phyloP scores from a whole-genome alignment of 2,329 filamentous ascomycete genomes.

The Shiraia bambusicola region DNA sequence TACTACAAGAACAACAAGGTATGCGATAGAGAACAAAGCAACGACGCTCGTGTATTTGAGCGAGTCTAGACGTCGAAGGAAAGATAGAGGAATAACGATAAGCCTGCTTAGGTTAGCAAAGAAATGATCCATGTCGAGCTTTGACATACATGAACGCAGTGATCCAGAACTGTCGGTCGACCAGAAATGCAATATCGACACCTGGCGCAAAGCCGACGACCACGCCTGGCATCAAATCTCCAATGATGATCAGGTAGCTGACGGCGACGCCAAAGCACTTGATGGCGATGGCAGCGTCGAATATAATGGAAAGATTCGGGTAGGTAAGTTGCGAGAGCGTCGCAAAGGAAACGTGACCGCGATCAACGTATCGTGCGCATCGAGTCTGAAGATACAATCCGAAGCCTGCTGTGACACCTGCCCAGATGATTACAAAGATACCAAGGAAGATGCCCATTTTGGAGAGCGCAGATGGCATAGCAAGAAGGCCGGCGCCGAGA shows the following conservation, averaged over 20 bases:
- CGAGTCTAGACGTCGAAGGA: constrained; percentile 86
- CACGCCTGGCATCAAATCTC: constrained; percentile 96
- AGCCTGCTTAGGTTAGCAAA: constrained; percentile 56
- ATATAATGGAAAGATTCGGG: constrained; percentile 90
- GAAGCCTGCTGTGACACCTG: constrained; percentile 83
- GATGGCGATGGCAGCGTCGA: constrained; percentile 92
- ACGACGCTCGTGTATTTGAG: constrained; percentile 96
- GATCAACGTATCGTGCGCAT: constrained; percentile 90
- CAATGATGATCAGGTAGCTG: constrained; percentile 98
- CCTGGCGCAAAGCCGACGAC: constrained; percentile 73
- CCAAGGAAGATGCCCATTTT: constrained; percentile 93
- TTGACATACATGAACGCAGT: constrained; percentile 82
- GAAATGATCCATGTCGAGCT: too few relatives aligned
- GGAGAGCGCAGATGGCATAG: constrained; percentile 92
- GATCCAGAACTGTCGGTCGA: constrained; percentile 95
- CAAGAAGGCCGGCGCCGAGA: constrained; percentile 88
- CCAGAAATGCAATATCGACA: constrained; percentile 69
- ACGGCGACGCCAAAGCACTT: constrained; percentile 98
- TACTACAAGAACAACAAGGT: constrained; percentile 87
- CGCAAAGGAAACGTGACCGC: constrained; percentile 88
- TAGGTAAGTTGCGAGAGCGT: constrained; percentile 97
- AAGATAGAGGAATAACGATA: constrained; percentile 90
- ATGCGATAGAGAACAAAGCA: constrained; percentile 89
- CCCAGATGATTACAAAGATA: constrained; percentile 83
- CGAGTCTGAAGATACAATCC: constrained; percentile 92